phyloP scores from a whole-genome alignment of 306 rosid genomes.

The Pterocarpus santalinus region DNA sequence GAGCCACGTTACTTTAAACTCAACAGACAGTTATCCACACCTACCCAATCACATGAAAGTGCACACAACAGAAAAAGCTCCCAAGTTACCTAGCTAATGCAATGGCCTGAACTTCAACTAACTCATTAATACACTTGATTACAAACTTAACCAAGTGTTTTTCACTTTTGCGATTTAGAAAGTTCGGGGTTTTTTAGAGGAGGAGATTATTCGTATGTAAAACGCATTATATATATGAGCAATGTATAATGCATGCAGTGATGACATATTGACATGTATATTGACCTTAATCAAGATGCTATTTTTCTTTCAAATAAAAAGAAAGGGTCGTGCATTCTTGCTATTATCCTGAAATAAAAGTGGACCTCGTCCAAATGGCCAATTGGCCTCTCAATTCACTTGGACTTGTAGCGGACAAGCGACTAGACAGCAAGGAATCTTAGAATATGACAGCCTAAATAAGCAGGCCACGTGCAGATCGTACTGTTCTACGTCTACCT shows the following conservation, averaged over 20 bases:
- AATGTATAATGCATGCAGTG: background rate
- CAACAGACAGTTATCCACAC: background rate
- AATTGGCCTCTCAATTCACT: background rate
- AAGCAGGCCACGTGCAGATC: constrained; percentile 51
- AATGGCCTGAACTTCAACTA: background rate
- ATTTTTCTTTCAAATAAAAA: background rate
- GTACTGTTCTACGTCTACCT: constrained; percentile 17
- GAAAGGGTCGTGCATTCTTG: background rate
- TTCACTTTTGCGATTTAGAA: background rate
- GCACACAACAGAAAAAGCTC: background rate
- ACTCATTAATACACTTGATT: background rate
- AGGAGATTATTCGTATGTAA: background rate
- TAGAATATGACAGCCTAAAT: constrained; percentile 12
- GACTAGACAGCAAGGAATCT: constrained; percentile 28
- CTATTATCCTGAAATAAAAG: background rate
- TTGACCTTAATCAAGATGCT: background rate
- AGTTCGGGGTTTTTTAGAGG: background rate
- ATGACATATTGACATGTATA: background rate
- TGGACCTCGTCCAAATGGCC: too few relatives aligned
- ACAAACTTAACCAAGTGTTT: background rate
- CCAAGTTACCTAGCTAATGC: background rate
- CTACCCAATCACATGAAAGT: background rate
- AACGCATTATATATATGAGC: background rate
- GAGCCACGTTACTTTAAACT: constrained; percentile 11
- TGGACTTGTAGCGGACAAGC: background rate